These are phyloP conservation scores for Phlebopus sp. DNA, from an alignment of 1,284 basidiomycete species.

Conservation along the genomic window DNA sequence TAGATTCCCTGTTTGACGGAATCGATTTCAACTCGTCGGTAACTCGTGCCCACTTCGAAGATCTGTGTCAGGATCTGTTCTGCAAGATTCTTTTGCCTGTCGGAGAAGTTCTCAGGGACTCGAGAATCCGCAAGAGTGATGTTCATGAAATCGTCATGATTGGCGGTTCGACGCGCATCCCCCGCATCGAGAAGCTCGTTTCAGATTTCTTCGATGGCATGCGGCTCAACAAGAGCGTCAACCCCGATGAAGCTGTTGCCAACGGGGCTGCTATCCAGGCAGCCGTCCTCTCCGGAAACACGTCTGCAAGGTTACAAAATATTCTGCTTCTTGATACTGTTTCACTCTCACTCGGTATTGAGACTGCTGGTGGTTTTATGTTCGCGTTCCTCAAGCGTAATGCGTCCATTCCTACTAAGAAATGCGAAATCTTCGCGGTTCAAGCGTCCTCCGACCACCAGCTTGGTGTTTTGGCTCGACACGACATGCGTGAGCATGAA, in stretches of 20 bases:
- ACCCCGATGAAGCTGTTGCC: constrained; percentile 99
- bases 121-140: constrained; percentile 95
- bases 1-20: constrained; percentile 97
- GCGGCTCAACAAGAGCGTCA: constrained; percentile 96
- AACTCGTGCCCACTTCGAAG: constrained; percentile 98
- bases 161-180: constrained; percentile 98
- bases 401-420: constrained; percentile 98
- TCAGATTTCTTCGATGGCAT: constrained; percentile 99
- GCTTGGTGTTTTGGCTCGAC: constrained; percentile 97
- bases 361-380: constrained; percentile 99
- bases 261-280: constrained; percentile 99
- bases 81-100: constrained; percentile 95
- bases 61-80: constrained; percentile 97
- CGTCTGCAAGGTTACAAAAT: constrained; percentile 97
- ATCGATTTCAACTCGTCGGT: constrained; percentile 98
- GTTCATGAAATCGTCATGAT: constrained; percentile 98
- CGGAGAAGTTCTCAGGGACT: constrained; percentile 97
- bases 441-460: constrained; percentile 81
- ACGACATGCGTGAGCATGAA: constrained; percentile 98
- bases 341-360: constrained; percentile 95
- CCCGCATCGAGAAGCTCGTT: constrained; percentile 96
- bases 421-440: constrained; percentile 98
- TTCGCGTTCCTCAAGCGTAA: constrained; percentile 97
- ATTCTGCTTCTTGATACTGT: constrained; percentile 96
- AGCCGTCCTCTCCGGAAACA: constrained; percentile 96